Evolutionary conservation across 805 yeast genomes (phyloP), one percentile per base, ranked within the genome.

Genomic region (Saccharomycopsis sp.): DNA sequence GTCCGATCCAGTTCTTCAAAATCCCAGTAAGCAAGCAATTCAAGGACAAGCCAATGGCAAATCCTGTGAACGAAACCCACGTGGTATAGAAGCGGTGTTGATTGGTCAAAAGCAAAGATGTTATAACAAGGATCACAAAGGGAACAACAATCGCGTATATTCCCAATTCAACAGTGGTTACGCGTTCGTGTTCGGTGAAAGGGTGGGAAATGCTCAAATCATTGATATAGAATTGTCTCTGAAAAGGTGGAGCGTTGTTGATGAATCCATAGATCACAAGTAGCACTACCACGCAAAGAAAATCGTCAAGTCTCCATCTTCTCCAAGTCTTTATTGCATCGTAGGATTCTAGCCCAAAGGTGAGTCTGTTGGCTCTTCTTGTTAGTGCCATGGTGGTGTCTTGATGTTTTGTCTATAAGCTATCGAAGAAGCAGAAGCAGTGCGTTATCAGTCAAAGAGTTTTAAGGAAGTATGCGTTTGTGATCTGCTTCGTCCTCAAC

Each of bases 151-250:
- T 66, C n/a, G 84, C 75, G 64, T 79, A 79, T 16, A 81, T 64
- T n/a, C 86, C 71, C 57, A 90, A 75, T 64, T 75, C 70, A 16
- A 70, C 63, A 47, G 74, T 81, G 8, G 85, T 75, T 2, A 92
- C 95, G 23, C 88, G 77, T 71, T 92, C 96, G 16, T 73, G 76
- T 52, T 79, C 82, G 0, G 96, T 86, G 68, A 80, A 84, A 1
- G 97, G 97, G 70, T 89, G 96, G 52, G 84, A 81, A 48, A 92
- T 81, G 0, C 92, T 80, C 50, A 83, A 67, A 72, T 92, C 97
- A 66, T 84, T 83, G 57, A 91, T 72, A 55, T 75, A 79, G 68
- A 92, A 92, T 64, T 86, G 89, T 65, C 97, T 78, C 67, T 89
- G 82, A 67, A 85, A 87, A 1, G 97, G 97, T 34, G 74, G 67